These are phyloP conservation scores for Tolypocladium tundrense DNA, from an alignment of 2,329 filamentous ascomycete genomes.

Conservation along the genomic window DNA sequence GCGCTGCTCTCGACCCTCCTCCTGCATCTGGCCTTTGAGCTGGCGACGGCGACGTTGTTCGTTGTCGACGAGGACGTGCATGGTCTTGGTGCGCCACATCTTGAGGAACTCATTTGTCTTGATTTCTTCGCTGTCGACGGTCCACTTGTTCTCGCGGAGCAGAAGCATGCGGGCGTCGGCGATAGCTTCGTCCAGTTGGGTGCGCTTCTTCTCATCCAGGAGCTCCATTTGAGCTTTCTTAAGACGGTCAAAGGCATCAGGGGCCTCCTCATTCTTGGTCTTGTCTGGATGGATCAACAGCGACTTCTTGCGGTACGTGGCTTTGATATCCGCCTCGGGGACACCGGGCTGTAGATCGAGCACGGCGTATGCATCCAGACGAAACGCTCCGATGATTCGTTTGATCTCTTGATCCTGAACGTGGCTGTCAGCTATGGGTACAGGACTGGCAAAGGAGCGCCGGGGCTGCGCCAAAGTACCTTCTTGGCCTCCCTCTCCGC, in stretches of 20 bases:
- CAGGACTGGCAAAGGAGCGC: not conserved
- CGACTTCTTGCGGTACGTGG: constrained; percentile 92
- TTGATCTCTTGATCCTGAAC: constrained; percentile 85
- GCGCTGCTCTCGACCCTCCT: constrained; percentile 83
- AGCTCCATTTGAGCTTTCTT: constrained; percentile 90
- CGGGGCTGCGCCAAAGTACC: constrained; percentile 33
- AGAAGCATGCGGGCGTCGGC: constrained; percentile 91
- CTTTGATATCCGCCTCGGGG: constrained; percentile 91
- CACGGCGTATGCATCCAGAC: constrained; percentile 69
- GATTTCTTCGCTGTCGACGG: constrained; percentile 75
- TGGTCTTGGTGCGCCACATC: constrained; percentile 84
- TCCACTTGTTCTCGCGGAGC: constrained; percentile 91
- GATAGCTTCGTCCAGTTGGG: constrained; percentile 83
- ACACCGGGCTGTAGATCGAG: constrained; percentile 93
- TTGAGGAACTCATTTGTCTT: constrained; percentile 73
- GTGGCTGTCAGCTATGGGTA: constrained; percentile 8
- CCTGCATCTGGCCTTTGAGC: constrained; percentile 89
- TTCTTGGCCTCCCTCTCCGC: constrained; percentile 82
- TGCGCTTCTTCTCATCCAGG: constrained; percentile 88
- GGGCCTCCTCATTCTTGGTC: constrained; percentile 79
- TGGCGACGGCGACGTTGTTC: constrained; percentile 77
- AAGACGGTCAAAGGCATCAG: constrained; percentile 91
- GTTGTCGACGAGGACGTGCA: constrained; percentile 84
- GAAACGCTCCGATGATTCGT: constrained; percentile 84
- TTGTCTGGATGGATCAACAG: constrained; percentile 98